These are phyloP conservation scores for Penicillium bovifimosum DNA, from an alignment of 495 filamentous ascomycete species.

Conservation along the genomic window DNA sequence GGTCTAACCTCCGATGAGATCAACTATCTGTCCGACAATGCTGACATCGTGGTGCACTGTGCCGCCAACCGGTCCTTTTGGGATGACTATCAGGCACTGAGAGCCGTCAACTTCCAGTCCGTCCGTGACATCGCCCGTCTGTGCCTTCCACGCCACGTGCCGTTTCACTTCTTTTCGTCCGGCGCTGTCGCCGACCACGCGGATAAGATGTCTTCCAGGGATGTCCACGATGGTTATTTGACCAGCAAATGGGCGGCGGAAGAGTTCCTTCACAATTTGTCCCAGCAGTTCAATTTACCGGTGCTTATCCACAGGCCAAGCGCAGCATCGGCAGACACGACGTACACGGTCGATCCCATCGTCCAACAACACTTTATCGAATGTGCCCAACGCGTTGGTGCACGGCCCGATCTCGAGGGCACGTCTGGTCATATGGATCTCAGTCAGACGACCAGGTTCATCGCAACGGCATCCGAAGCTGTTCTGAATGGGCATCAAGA, in stretches of 20 bases:
- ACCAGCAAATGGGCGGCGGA: conserved; percentile 42
- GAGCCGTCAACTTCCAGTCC: conserved; percentile 25
- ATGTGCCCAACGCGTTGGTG: no score
- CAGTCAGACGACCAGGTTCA: no score
- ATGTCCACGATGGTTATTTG: conserved; percentile 37
- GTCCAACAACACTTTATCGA: no score
- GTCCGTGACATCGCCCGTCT: conserved; percentile 28
- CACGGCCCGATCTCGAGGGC: no score
- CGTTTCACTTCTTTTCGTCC: conserved; percentile 33
- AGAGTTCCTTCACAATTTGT: conserved; percentile 28
- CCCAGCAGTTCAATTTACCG: conserved; percentile 14
- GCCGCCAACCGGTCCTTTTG: conserved; percentile 36
- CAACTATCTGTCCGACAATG: conserved; percentile 11
- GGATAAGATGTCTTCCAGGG: not conserved
- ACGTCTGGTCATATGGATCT: no score
- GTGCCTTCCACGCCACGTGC: conserved; percentile 19
- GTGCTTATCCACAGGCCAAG: not conserved
- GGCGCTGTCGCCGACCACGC: not conserved
- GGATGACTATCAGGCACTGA: conserved; percentile 31
- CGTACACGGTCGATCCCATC: no score
- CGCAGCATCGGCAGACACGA: no score
- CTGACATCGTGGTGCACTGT: conserved; percentile 37
- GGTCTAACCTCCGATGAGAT: conserved; percentile 26
- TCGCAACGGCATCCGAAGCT: no score
- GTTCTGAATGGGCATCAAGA: no score